Evolutionary conservation across 2,329 filamentous ascomycete species (phyloP).

Genomic region (Calonectria crousiana): DNA sequence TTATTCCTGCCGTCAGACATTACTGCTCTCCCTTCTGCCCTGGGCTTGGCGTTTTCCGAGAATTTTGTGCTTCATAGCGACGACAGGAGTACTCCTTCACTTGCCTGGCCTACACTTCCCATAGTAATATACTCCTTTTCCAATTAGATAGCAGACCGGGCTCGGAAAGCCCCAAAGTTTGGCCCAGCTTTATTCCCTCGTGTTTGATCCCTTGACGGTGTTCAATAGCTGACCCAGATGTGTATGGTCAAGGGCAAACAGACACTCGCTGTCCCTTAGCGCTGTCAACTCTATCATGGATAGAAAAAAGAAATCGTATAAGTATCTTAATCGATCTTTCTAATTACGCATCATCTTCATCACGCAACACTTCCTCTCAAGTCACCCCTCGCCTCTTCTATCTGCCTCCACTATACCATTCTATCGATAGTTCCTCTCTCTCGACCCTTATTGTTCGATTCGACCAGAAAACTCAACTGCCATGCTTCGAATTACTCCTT

Average conservation of each 20-base stretch:
- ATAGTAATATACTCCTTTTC: constrained; percentile 16
- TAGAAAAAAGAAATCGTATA: constrained; percentile 27
- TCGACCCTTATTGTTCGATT: neutral
- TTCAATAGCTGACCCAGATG: constrained; percentile 20
- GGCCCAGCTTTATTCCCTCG: neutral
- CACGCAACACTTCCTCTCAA: constrained; percentile 13
- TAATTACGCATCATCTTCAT: constrained; percentile 17
- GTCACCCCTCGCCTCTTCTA: neutral
- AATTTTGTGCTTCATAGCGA: neutral
- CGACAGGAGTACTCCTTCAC: neutral
- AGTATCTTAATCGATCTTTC: constrained; percentile 14
- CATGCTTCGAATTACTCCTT: constrained; percentile 44
- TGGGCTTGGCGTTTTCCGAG: neutral
- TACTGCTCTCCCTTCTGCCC: neutral
- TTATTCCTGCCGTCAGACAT: too few species aligned
- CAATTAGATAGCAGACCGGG: constrained; percentile 26
- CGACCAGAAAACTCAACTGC: neutral
- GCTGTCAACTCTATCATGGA: neutral
- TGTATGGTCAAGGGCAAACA: constrained; percentile 14
- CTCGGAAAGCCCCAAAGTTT: neutral
- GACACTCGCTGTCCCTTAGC: constrained; percentile 1
- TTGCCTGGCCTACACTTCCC: constrained; percentile 4
- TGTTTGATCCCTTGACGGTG: constrained; percentile 5
- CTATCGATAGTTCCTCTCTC: neutral
- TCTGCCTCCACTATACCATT: neutral